Conservation (phyloP, 1,284 basidiomycete species). For the Papiliotrema nemorosa region DNA sequence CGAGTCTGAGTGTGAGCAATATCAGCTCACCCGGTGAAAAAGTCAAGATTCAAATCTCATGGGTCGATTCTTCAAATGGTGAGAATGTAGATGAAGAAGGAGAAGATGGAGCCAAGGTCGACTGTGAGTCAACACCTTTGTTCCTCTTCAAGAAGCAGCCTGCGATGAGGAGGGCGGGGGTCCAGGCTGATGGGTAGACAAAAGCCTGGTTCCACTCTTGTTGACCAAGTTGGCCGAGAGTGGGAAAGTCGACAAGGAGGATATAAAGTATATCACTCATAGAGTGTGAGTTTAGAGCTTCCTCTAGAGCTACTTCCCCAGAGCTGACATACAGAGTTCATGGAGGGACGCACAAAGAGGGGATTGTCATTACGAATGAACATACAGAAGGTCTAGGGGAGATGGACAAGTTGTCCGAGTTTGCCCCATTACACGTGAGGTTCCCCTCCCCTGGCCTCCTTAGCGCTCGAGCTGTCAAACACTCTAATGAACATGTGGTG, state of each 20-base stretch:
- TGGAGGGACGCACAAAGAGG: conserved; percentile 67
- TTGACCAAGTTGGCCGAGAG: conserved; percentile 36
- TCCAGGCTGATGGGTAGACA: conserved; percentile 28
- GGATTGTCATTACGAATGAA: conserved; percentile 60
- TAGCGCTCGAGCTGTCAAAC: neutral
- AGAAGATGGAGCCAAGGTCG: conserved; percentile 34
- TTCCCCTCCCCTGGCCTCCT: neutral
- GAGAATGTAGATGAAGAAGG: conserved; percentile 36
- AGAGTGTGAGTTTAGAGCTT: conserved; percentile 36
- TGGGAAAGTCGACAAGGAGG: conserved; percentile 29
- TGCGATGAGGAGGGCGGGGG: neutral
- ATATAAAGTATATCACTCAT: conserved; percentile 48
- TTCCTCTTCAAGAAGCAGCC: neutral
- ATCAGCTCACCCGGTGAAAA: conserved; percentile 46
- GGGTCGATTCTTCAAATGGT: conserved; percentile 18
- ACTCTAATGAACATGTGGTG: neutral
- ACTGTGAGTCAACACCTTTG: conserved; percentile 31
- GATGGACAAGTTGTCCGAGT: conserved; percentile 69
- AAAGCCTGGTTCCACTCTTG: conserved; percentile 39
- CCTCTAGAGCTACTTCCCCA: neutral
- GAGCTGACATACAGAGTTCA: conserved; percentile 59
- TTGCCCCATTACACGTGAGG: conserved; percentile 68
- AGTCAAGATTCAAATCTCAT: conserved; percentile 37
- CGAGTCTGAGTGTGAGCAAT: conserved; percentile 37
- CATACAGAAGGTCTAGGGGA: conserved; percentile 59